Conservation (phyloP, 306 rosid species). For the Delonix regia region DNA sequence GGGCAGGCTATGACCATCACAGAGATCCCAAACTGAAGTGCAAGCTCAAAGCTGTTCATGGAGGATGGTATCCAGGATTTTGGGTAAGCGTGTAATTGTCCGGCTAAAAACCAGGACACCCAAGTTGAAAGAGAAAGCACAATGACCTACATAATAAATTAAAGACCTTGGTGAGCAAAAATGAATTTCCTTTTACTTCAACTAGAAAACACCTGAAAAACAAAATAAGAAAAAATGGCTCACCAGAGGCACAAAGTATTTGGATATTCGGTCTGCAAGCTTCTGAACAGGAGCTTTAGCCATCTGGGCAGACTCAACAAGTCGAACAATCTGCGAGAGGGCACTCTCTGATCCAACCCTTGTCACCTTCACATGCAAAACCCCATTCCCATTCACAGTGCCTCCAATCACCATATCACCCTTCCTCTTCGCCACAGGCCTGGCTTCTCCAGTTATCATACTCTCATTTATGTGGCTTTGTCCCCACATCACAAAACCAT, state of each 20-base stretch:
- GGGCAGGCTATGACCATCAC: slow-evolving; percentile 95
- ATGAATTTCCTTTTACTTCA: not conserved
- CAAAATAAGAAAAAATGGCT: not conserved
- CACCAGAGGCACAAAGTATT: slow-evolving; percentile 78
- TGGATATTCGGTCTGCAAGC: slow-evolving; percentile 76
- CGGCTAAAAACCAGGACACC: slow-evolving; percentile 74
- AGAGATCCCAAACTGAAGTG: slow-evolving; percentile 83
- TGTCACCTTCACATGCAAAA: slow-evolving; percentile 67
- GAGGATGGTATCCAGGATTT: slow-evolving; percentile 72
- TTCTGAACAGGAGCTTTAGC: slow-evolving; percentile 88
- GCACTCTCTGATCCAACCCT: slow-evolving; percentile 81
- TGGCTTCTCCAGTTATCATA: slow-evolving; percentile 87
- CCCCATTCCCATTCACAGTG: slow-evolving; percentile 76
- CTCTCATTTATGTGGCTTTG: slow-evolving; percentile 80
- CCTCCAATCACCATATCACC: slow-evolving; percentile 81
- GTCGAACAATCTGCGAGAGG: slow-evolving; percentile 73
- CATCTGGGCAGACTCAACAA: slow-evolving; percentile 84
- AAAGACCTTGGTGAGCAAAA: not conserved
- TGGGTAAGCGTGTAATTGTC: slow-evolving; percentile 62
- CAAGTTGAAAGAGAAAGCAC: slow-evolving; percentile 62
- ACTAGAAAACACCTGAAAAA: not conserved
- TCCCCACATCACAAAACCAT: slow-evolving; percentile 73
- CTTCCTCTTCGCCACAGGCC: slow-evolving; percentile 55
- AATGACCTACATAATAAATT: slow-evolving; percentile 55
- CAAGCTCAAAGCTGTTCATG: slow-evolving; percentile 75